phyloP scores from a whole-genome alignment of 2,329 filamentous ascomycete genomes.

The Botrytis deweyae region DNA sequence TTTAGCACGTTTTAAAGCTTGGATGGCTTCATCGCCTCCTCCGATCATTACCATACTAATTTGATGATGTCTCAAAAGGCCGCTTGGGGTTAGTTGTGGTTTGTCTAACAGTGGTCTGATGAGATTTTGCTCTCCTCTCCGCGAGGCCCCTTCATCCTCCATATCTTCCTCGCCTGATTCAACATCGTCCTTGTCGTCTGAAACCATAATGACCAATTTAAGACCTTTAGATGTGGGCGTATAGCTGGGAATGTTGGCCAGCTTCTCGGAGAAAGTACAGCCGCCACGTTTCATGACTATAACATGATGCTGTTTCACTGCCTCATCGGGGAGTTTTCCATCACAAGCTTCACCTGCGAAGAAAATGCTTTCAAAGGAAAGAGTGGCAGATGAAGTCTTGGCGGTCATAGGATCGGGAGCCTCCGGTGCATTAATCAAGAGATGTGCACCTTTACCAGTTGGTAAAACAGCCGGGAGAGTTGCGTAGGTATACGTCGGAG shows the following conservation, averaged over 20 bases:
- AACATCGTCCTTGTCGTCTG: slow-evolving; percentile 46
- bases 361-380: slow-evolving; percentile 71
- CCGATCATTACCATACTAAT: slow-evolving; percentile 83
- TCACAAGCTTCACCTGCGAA: slow-evolving; percentile 67
- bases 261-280: slow-evolving; percentile 81
- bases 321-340: slow-evolving; percentile 49
- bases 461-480: slow-evolving; percentile 50
- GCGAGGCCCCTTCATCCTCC: slow-evolving; percentile 35
- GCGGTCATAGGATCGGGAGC: slow-evolving; percentile 41
- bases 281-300: slow-evolving; percentile 79
- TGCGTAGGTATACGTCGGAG: slow-evolving; percentile 36
- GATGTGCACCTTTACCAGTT: slow-evolving; percentile 61
- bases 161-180: slow-evolving; percentile 32
- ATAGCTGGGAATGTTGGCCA: slow-evolving; percentile 80
- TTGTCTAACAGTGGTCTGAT: slow-evolving; percentile 72
- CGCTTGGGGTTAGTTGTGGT: slow-evolving; percentile 52
- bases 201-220: slow-evolving; percentile 79
- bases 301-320: slow-evolving; percentile 64
- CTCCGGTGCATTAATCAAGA: slow-evolving; percentile 60
- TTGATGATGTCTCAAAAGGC: slow-evolving; percentile 50
- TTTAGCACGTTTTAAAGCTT: slow-evolving; percentile 59
- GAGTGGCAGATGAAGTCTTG: slow-evolving; percentile 39
- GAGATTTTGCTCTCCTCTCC: slow-evolving; percentile 41
- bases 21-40: slow-evolving; percentile 65
- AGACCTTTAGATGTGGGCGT: slow-evolving; percentile 60